Evolutionary conservation across 495 filamentous ascomycete species (phyloP).

Genomic region (Wilcoxina mikolae): DNA sequence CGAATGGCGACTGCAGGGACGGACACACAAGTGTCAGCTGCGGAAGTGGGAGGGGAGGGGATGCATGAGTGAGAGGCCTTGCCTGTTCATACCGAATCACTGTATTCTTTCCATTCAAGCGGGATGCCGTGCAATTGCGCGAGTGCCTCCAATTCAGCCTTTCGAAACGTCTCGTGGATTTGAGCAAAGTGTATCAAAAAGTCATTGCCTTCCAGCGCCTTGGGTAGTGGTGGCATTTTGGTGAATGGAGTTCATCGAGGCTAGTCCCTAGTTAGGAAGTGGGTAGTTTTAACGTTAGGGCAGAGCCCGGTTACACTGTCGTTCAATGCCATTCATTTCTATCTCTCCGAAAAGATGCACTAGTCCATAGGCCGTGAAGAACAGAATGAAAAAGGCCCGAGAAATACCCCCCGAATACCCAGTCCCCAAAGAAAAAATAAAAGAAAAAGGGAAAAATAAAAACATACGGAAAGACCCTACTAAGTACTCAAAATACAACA

Average conservation of each 20-base stretch:
- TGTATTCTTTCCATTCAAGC: constrained; percentile 57
- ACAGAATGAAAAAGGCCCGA: too few relatives aligned
- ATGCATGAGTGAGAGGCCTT: too few relatives aligned
- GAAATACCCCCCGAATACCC: too few relatives aligned
- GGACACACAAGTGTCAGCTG: constrained; percentile 3
- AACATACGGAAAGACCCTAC: background rate
- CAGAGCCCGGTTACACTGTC: too few relatives aligned
- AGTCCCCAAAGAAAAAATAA: background rate
- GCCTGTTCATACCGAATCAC: constrained; percentile 56
- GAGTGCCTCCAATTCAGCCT: constrained; percentile 70
- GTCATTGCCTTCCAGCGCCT: constrained; percentile 35
- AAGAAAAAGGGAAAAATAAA: background rate
- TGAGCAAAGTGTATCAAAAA: constrained; percentile 87
- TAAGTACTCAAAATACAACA: too few relatives aligned
- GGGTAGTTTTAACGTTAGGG: too few relatives aligned
- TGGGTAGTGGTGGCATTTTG: background rate
- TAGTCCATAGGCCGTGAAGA: too few relatives aligned
- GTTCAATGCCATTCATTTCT: too few relatives aligned
- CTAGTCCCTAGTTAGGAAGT: too few relatives aligned
- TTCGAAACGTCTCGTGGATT: constrained; percentile 75
- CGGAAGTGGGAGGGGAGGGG: constrained; percentile 4
- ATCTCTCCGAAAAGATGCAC: too few relatives aligned
- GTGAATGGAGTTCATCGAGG: too few relatives aligned
- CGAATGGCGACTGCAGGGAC: constrained; percentile 62
- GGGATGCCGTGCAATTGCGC: constrained; percentile 53